Evolutionary conservation across 345 rosid genomes (phyloP).

Genomic region (Firmiana major): DNA sequence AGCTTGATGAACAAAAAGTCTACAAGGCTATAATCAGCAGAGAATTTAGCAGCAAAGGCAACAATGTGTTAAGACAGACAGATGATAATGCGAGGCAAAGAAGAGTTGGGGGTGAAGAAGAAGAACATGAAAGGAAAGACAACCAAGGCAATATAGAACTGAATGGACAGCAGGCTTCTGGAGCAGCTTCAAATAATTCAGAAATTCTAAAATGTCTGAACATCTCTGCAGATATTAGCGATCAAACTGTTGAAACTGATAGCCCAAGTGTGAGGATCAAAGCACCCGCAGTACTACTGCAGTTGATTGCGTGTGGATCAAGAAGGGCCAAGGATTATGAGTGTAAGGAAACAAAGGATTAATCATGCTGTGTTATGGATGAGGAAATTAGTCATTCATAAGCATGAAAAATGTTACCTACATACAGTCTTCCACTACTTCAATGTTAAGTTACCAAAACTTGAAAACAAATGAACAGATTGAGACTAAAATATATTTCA

Average conservation of each 20-base stretch:
- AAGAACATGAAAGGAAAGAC: not conserved
- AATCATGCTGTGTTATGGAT: not conserved
- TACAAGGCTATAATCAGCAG: slow-evolving; percentile 25
- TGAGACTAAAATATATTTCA: not conserved
- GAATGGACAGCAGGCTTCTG: not conserved
- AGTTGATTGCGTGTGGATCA: slow-evolving; percentile 51
- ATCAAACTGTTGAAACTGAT: slow-evolving; percentile 31
- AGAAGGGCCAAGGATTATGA: slow-evolving; percentile 9
- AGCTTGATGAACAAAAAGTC: slow-evolving; percentile 18
- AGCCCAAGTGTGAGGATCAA: slow-evolving; percentile 44
- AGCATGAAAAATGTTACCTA: not conserved
- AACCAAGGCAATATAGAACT: not conserved
- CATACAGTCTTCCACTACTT: not conserved
- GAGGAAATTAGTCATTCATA: not conserved
- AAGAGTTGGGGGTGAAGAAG: slow-evolving; percentile 4
- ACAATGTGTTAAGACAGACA: slow-evolving; percentile 53
- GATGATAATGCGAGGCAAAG: slow-evolving; percentile 14
- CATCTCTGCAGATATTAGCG: slow-evolving; percentile 29
- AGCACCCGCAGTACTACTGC: slow-evolving; percentile 46
- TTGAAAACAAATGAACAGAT: not conserved
- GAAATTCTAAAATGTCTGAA: slow-evolving; percentile 26
- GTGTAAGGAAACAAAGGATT: not conserved
- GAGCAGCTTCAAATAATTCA: slow-evolving; percentile 27
- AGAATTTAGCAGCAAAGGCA: slow-evolving; percentile 17
- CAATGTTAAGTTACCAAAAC: not conserved